Base-by-base conservation (phyloP, 805 yeast species). In the Suhomyces xylopsoci region DNA sequence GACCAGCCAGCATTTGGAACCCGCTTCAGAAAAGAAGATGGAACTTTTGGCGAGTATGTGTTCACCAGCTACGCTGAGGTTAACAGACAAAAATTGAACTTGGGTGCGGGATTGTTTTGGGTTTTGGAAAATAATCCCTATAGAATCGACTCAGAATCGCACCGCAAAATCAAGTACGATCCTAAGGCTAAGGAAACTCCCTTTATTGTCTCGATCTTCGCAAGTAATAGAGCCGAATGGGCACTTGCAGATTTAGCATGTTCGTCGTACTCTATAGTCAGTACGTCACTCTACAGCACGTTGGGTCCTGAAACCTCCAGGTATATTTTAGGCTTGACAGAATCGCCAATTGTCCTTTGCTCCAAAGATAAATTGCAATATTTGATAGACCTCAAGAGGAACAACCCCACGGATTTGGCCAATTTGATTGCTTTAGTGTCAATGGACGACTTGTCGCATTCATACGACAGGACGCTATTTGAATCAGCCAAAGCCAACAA, bases 191-290 rank as follows among this genome's bases (percentile, higher is more conserved):
- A 30, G 25, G 58, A 56, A 45, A 74, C 73, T 22, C 63, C 73
- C 4, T 85, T 83, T 58, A 70, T 84, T 38, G 77, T 85, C 45
- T 73, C 87, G 1, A 60, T 86, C 17, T 80, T 81, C 64, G 78
- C 87, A 22, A 73, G 77, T 17, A 86, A 86, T 63, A 73, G 83
- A 47, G 73, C 80, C 7, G 89, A 87, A 67, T 88, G 94, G 94
- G 74, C 78, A 30, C 64, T 87, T 17, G 67, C 87, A 26, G 94
- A 88, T 68, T 66, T 87, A 60, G 91, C 90, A 0, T 82, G 88
- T 60, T 78, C 77, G 44, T 77, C 82, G 7, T 85, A 81, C 56
- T 55, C 64, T 34, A 51, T 64, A 48, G 58, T 64, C 42, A 62
- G 58, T 49, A 64, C 68, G 5, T 66, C 65, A 7, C 58, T 64